These are phyloP conservation scores for Xylaria sp. DNA, from an alignment of 2,329 filamentous ascomycete genomes.

Conservation along the genomic window DNA sequence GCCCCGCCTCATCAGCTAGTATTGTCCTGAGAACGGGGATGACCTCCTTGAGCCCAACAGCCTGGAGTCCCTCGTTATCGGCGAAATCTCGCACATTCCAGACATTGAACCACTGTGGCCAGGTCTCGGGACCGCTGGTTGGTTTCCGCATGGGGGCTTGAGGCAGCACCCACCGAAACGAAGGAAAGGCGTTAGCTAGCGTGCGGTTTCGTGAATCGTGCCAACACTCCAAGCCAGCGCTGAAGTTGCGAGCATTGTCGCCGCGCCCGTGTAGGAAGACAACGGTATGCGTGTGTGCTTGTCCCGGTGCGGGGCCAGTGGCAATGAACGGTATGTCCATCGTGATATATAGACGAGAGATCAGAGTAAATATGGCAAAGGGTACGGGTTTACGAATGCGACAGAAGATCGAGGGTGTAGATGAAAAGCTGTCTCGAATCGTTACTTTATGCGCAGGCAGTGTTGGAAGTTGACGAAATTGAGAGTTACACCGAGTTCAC, in stretches of 20 bases:
- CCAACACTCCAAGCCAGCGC: slow-evolving; percentile 45
- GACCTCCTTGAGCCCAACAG: slow-evolving; percentile 54
- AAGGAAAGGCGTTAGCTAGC: slow-evolving; percentile 55
- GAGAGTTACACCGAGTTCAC: too few species aligned
- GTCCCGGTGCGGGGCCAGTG: slow-evolving; percentile 29
- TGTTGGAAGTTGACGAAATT: not conserved
- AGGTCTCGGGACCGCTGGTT: slow-evolving; percentile 43
- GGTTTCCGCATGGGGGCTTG: slow-evolving; percentile 51
- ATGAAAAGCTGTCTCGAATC: not conserved
- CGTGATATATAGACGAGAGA: slow-evolving; percentile 10
- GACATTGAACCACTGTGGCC: slow-evolving; percentile 63
- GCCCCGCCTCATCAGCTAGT: slow-evolving; percentile 50
- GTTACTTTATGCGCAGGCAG: not conserved
- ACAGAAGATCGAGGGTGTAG: not conserved
- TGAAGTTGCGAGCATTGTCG: slow-evolving; percentile 51
- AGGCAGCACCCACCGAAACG: slow-evolving; percentile 62
- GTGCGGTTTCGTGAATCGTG: slow-evolving; percentile 48
- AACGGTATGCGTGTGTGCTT: slow-evolving; percentile 55
- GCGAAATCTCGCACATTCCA: slow-evolving; percentile 54
- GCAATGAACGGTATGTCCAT: slow-evolving; percentile 30
- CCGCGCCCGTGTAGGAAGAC: slow-evolving; percentile 60
- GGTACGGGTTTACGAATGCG: not conserved
- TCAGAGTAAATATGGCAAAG: slow-evolving; percentile 15
- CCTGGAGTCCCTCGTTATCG: slow-evolving; percentile 55
- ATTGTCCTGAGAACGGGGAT: slow-evolving; percentile 49